Evolutionary conservation across 2,329 filamentous ascomycete species (phyloP), one percentile per base, ranked within the genome.

Genomic region (Ceratocystis alfenasii): DNA sequence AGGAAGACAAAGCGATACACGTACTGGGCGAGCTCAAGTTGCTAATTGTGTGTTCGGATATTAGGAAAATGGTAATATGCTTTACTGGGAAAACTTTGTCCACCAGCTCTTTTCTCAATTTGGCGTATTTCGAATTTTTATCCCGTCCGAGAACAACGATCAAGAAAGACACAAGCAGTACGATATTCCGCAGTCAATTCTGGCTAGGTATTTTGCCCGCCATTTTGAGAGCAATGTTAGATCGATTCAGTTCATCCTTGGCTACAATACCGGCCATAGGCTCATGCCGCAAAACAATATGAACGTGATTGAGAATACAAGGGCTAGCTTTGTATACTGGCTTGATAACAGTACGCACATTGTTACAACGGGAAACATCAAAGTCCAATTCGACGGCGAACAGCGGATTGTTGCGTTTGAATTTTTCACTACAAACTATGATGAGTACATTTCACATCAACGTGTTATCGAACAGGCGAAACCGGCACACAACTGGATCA

Each of bases 161-260:
- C 83, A 86, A 57, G 80, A 84, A 59, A 79, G 78, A 20, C 82
- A 87, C 65, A 96, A 95, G 77, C 85, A 88, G 71, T 96, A 92
- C 71, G 92, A 96, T 73, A 90, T 97, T 62, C 83, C 87, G 2
- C 89, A 84, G 67, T 84, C 91, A 2, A 89, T 89, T 0, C 80
- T 99, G 59, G 85, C 93, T 44, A 86, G 93, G 71, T 97, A 94
- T 75, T 96, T 96, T 74, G 85, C 88, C 71, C 92, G 90, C 0
- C 88, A 95, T 71, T 96, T 94, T 73, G 87, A 87, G 66, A 93
- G 90, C 68, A 92, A 91, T 5, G 86, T 96, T 65, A 87, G 84
- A 70, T 89, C 86, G 65, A 89, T 97, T 71, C 90, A 96, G 74
- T 82, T 97, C 73, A 84, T 91, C 25, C 82, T 95, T 71, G 91